Percentiles rank a stretch among this genome's conserved stretches.
Evolutionary conservation across 176 grass and related monocot species (phyloP).

Genomic region (Miscanthus lutarioriparius): DNA sequence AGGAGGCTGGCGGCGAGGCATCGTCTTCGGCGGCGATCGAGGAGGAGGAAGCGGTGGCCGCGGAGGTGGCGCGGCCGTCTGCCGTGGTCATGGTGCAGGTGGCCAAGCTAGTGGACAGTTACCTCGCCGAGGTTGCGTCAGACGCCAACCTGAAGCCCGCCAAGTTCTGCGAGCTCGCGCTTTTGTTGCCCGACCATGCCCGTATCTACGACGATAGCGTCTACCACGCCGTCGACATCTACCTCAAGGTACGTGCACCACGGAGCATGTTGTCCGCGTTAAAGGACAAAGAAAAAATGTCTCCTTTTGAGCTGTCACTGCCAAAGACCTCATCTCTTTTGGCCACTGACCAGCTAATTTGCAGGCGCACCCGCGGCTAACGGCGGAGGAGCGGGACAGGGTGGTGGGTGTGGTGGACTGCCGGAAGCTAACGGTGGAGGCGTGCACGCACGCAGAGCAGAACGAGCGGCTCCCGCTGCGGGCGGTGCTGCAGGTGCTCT

Average conservation of each 20-base stretch:
- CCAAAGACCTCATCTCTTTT: neutral
- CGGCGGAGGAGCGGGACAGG: conserved; percentile 69
- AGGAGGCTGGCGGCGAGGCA: conserved; percentile 18
- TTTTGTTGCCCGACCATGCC: conserved; percentile 68
- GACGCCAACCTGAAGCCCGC: conserved; percentile 74
- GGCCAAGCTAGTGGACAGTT: conserved; percentile 84
- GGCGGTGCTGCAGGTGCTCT: conserved; percentile 96
- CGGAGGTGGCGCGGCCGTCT: conserved; percentile 20
- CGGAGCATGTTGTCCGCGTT: neutral
- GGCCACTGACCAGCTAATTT: neutral
- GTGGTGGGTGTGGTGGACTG: conserved; percentile 79
- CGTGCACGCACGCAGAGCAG: conserved; percentile 96
- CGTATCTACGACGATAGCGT: conserved; percentile 85
- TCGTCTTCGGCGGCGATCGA: neutral
- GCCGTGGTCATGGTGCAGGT: conserved; percentile 51
- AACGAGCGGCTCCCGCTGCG: conserved; percentile 91
- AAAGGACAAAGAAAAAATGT: conserved; percentile 5
- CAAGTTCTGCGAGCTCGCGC: conserved; percentile 74
- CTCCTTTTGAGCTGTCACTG: neutral
- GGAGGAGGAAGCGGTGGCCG: conserved; percentile 24
- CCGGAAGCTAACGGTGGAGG: conserved; percentile 89
- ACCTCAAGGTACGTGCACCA: conserved; percentile 60
- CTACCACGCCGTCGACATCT: conserved; percentile 85
- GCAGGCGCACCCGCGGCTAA: conserved; percentile 69
- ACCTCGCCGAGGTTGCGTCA: conserved; percentile 82